A percentile compares a stretch with the other conserved stretches of the same genome.
Conservation (phyloP, 306 rosid genomes). For the Dalbergia oliveri region DNA sequence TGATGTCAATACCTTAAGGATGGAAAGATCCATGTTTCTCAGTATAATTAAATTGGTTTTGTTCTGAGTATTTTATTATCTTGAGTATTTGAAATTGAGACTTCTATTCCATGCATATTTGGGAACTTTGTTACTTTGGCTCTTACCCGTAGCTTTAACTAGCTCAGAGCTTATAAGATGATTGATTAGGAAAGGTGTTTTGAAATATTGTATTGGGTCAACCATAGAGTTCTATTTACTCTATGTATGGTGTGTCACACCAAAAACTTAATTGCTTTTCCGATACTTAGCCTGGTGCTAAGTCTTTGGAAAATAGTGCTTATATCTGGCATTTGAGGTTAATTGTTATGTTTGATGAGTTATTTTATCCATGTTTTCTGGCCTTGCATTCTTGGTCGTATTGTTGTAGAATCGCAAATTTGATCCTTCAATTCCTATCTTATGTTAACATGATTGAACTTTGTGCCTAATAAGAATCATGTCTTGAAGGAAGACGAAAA, state of each 20-base stretch:
- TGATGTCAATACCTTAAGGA: background rate
- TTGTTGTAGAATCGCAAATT: slow-evolving; percentile 30
- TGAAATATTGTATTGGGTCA: slow-evolving; percentile 14
- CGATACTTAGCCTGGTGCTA: background rate
- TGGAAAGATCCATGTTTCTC: background rate
- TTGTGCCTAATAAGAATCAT: slow-evolving; percentile 50
- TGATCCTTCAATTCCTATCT: slow-evolving; percentile 31
- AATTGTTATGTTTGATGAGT: slow-evolving; percentile 30
- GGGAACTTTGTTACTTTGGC: background rate
- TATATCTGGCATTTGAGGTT: slow-evolving; percentile 23
- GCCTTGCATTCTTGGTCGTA: slow-evolving; percentile 16
- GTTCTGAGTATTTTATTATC: background rate
- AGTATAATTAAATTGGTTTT: background rate
- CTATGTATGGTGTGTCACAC: background rate
- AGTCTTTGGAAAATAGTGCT: slow-evolving; percentile 12
- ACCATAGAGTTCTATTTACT: slow-evolving; percentile 13
- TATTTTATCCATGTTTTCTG: slow-evolving; percentile 29
- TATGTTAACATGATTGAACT: slow-evolving; percentile 29
- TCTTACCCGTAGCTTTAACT: background rate
- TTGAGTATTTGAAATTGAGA: background rate
- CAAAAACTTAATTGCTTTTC: slow-evolving; percentile 12
- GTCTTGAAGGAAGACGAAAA: slow-evolving; percentile 70
- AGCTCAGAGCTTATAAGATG: slow-evolving; percentile 21
- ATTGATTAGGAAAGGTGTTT: background rate
- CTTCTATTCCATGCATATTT: background rate